Evolutionary conservation across 139 green algal species (phyloP).

Genomic region (Pseudopediastrum boryanum): DNA sequence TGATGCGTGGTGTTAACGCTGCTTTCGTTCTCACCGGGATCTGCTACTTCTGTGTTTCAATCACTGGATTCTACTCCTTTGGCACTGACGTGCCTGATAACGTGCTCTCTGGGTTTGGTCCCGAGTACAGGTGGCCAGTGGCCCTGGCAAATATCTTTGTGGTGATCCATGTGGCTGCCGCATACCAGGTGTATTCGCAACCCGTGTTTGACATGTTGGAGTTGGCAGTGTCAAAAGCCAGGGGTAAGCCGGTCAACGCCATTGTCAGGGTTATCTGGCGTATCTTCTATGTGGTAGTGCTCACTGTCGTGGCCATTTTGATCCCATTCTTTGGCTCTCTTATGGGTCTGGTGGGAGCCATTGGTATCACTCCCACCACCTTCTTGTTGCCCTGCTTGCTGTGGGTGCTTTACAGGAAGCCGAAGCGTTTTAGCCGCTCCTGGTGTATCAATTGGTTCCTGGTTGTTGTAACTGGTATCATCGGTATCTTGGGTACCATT

Average conservation of each 20-base stretch:
- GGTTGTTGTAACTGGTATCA: conserved; percentile 6
- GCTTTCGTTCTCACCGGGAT: conserved; percentile 43
- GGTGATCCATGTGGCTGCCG: conserved; percentile 43
- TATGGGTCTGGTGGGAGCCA: conserved; percentile 31
- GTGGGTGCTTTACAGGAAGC: conserved; percentile 27
- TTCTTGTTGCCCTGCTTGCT: conserved; percentile 42
- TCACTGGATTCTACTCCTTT: conserved; percentile 40
- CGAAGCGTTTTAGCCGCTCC: neutral
- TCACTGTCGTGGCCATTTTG: conserved; percentile 37
- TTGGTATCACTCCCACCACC: conserved; percentile 42
- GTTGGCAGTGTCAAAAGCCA: neutral
- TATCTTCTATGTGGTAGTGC: conserved; percentile 37
- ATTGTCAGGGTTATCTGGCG: neutral
- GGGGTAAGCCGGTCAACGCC: neutral
- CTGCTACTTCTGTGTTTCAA: conserved; percentile 35
- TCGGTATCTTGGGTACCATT: conserved; percentile 26
- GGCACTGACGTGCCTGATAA: conserved; percentile 34
- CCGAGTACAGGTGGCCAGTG: conserved; percentile 30
- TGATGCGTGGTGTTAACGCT: conserved; percentile 48
- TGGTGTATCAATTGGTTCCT: conserved; percentile 31
- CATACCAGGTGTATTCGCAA: conserved; percentile 40
- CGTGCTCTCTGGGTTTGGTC: conserved; percentile 38
- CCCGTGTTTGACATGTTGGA: conserved; percentile 48
- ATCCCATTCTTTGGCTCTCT: conserved; percentile 49
- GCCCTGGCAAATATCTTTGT: conserved; percentile 42